A percentile compares a stretch with the other conserved stretches of the same genome.
phyloP scores from a whole-genome alignment of 2,329 filamentous ascomycete species.

The Davidsoniella virescens region DNA sequence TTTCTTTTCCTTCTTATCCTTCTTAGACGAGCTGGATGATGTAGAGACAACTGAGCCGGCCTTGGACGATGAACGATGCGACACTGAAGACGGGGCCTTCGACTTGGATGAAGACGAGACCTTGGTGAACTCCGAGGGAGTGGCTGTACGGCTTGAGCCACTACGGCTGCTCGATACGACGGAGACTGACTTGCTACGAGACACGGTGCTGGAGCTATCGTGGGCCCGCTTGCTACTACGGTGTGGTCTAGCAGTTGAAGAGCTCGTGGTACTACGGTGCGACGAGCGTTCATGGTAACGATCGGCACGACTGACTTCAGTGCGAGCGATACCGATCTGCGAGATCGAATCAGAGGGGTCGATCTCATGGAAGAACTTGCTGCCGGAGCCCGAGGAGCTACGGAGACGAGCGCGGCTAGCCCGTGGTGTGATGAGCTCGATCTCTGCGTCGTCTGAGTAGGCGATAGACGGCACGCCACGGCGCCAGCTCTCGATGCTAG shows the following conservation, averaged over 20 bases:
- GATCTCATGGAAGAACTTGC: conserved; percentile 27
- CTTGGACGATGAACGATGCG: neutral
- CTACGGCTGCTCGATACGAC: neutral
- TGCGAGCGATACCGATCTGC: conserved; percentile 15
- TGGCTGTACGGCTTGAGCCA: neutral
- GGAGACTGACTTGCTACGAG: conserved; percentile 7
- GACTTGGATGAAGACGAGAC: conserved; percentile 1
- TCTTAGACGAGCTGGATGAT: conserved; percentile 18
- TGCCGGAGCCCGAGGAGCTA: conserved; percentile 18
- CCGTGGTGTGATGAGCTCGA: conserved; percentile 41
- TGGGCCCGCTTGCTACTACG: conserved; percentile 19
- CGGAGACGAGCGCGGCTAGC: conserved; percentile 30
- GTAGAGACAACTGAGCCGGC: conserved; percentile 12
- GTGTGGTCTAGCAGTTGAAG: neutral
- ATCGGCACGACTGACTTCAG: neutral
- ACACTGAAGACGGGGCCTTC: conserved; percentile 1
- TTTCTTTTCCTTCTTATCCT: conserved; percentile 18
- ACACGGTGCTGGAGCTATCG: conserved; percentile 13
- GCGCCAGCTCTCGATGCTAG: conserved; percentile 41
- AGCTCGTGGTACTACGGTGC: conserved; percentile 12
- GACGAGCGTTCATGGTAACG: conserved; percentile 10
- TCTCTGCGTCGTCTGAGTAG: conserved; percentile 31
- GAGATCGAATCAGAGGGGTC: conserved; percentile 17
- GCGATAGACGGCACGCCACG: conserved; percentile 30
- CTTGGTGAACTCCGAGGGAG: neutral